These are phyloP conservation scores for Arthrobotrys iridis DNA, from an alignment of 2,329 filamentous ascomycete species.

Conservation along the genomic window DNA sequence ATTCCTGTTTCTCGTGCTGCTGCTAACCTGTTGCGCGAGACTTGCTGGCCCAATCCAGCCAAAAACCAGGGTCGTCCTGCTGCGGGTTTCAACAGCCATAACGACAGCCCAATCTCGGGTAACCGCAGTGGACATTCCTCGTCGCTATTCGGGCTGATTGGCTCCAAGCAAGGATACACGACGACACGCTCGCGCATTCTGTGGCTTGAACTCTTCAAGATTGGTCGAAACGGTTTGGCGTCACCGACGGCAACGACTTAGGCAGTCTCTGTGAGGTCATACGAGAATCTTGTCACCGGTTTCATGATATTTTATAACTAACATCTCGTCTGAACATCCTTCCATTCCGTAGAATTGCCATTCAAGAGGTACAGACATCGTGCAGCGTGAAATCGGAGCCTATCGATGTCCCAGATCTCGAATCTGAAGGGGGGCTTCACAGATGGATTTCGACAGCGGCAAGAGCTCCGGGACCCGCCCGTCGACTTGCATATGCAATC, in stretches of 20 bases:
- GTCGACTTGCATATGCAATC: conserved; percentile 29
- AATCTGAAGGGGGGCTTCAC: not conserved
- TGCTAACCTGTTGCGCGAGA: conserved; percentile 29
- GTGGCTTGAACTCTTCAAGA: conserved; percentile 9
- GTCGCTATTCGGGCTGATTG: not conserved
- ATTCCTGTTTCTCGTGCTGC: not conserved
- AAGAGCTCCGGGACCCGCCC: conserved; percentile 26
- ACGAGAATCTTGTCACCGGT: not conserved
- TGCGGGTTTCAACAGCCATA: no score
- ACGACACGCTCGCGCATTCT: conserved; percentile 15
- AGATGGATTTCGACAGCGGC: conserved; percentile 1
- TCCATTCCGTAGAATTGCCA: not conserved
- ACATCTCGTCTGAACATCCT: no score
- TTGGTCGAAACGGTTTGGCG: not conserved
- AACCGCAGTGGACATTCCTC: conserved; percentile 33
- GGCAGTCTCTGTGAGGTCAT: not conserved
- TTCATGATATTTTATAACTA: not conserved
- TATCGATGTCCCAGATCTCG: not conserved
- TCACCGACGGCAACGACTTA: conserved; percentile 18
- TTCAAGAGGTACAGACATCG: not conserved
- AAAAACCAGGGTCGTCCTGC: conserved; percentile 10
- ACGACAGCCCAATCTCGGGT: conserved; percentile 26
- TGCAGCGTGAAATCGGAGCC: not conserved
- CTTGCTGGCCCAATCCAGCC: conserved; percentile 25
- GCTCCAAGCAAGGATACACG: conserved; percentile 20